Evolutionary conservation across 331 rosid species (phyloP).

Genomic region (Phaseolus coccineus): DNA sequence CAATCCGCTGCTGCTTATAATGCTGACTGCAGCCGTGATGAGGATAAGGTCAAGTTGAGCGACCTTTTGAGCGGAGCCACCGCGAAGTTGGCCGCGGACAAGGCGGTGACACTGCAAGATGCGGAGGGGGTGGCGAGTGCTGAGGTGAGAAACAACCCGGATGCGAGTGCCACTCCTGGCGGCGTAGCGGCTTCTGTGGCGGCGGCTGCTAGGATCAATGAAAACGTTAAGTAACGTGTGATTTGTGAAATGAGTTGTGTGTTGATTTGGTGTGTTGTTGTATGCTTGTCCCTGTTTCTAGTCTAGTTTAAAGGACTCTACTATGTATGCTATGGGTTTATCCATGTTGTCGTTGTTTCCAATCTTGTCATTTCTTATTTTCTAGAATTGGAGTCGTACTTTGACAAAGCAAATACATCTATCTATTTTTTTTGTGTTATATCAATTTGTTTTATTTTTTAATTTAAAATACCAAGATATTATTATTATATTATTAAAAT

Average conservation of each 20-base stretch:
- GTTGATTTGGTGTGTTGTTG: neutral
- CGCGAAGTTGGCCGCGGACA: constrained; percentile 58
- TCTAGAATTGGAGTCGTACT: too few relatives aligned
- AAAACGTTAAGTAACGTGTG: constrained; percentile 38
- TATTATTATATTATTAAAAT: too few relatives aligned
- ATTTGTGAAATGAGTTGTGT: neutral
- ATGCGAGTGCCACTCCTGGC: constrained; percentile 50
- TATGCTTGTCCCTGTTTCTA: neutral
- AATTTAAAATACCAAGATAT: too few relatives aligned
- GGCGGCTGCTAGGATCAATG: constrained; percentile 76
- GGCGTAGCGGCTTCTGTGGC: constrained; percentile 75
- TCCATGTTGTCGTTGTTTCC: too few relatives aligned
- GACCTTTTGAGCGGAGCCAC: constrained; percentile 66
- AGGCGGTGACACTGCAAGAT: constrained; percentile 61
- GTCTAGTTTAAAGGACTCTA: neutral
- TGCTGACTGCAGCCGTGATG: constrained; percentile 35
- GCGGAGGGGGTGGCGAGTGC: constrained; percentile 70
- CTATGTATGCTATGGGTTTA: too few relatives aligned
- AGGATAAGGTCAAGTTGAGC: constrained; percentile 65
- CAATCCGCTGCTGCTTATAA: constrained; percentile 72
- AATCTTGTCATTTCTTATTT: too few relatives aligned
- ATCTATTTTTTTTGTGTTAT: too few relatives aligned
- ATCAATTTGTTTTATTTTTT: too few relatives aligned
- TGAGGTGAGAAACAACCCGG: constrained; percentile 69
- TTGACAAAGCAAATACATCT: too few relatives aligned